Evolutionary conservation across 2,329 filamentous ascomycete species (phyloP).

Genomic region (Aspergillus aculeatus): DNA sequence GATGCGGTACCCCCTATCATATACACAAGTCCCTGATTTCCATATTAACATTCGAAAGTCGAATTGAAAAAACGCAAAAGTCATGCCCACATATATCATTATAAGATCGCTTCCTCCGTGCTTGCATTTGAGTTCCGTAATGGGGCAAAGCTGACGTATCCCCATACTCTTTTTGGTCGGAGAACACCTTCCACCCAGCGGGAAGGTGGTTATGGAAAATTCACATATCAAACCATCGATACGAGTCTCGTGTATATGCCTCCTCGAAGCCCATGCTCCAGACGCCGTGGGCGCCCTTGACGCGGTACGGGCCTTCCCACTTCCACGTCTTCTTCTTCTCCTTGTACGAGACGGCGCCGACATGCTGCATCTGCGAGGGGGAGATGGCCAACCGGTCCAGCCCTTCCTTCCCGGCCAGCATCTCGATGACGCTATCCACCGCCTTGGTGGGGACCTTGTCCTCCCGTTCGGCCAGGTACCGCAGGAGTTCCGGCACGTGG

Average conservation of each 20-base stretch:
- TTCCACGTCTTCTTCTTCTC: constrained; percentile 20
- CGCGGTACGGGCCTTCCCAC: constrained; percentile 16
- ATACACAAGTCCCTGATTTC: background rate
- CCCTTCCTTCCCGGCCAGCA: constrained; percentile 13
- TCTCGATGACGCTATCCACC: constrained; percentile 23
- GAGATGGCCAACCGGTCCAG: constrained; percentile 23
- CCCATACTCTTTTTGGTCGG: no score
- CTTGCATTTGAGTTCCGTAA: no score
- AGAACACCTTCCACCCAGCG: no score
- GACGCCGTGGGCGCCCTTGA: constrained; percentile 25
- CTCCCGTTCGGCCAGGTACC: constrained; percentile 17
- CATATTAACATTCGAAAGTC: background rate
- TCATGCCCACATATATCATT: constrained; percentile 6
- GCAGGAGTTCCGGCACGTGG: constrained; percentile 18
- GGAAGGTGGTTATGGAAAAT: background rate
- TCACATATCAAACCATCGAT: background rate
- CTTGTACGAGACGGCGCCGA: constrained; percentile 25
- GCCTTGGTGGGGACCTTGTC: constrained; percentile 15
- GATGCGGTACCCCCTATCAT: background rate
- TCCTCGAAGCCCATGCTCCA: constrained; percentile 27
- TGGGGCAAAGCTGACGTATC: no score
- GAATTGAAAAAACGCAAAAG: background rate
- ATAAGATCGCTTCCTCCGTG: background rate
- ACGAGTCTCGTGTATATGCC: constrained; percentile 7
- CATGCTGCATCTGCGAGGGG: constrained; percentile 26